phyloP scores from a whole-genome alignment of 257 asterid genomes.

The Solanum medicagineum region DNA sequence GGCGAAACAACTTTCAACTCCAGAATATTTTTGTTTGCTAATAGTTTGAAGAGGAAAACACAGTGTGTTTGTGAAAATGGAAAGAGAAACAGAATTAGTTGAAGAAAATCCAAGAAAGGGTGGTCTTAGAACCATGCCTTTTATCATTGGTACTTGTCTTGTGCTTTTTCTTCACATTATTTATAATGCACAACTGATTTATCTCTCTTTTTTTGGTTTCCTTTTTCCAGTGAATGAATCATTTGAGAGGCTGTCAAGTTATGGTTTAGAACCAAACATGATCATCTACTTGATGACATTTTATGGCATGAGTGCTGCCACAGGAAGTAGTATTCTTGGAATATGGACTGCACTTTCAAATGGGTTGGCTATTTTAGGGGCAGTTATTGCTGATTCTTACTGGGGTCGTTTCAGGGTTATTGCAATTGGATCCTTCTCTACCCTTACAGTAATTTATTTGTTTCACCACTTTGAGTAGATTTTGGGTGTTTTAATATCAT shows the following conservation, averaged over 20 bases:
- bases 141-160: neutral
- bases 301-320: neutral
- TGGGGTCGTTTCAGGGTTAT: neutral
- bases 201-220: neutral
- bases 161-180: neutral
- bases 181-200: neutral
- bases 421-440: neutral
- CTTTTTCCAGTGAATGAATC: conserved; percentile 10
- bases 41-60: neutral
- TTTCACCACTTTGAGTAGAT: neutral
- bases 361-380: conserved; percentile 3
- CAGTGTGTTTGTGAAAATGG: neutral
- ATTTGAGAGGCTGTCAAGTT: conserved; percentile 7
- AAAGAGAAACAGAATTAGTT: neutral
- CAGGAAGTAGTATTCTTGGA: neutral
- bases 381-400: conserved; percentile 1
- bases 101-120: neutral
- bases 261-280: conserved; percentile 9
- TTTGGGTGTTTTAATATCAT: neutral
- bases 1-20: neutral
- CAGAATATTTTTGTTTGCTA: neutral
- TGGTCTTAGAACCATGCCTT: conserved; percentile 13
- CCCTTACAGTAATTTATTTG: conserved; percentile 1
- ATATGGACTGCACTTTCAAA: neutral
- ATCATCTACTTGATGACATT: conserved; percentile 4